These are phyloP conservation scores for Nothophytophthora sp. DNA, from an alignment of 352 stramenopile species.

Conservation along the genomic window DNA sequence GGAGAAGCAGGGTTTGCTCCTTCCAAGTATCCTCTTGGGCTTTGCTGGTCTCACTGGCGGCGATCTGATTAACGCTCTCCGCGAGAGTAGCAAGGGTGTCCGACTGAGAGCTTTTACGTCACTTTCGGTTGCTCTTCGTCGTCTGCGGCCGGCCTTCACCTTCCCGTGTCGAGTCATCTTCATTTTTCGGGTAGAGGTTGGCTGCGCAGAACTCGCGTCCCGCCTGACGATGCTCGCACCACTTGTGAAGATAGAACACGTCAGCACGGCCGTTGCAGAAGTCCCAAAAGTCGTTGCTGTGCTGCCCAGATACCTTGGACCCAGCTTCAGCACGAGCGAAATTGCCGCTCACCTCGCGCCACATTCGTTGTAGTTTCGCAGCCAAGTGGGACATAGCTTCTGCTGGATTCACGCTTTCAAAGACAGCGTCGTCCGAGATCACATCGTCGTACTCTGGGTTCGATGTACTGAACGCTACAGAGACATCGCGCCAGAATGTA, in stretches of 20 bases:
- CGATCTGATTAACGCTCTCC: background rate
- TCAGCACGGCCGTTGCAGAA: background rate
- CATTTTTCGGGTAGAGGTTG: background rate
- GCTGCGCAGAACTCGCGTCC: constrained; percentile 3
- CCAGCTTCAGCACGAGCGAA: background rate
- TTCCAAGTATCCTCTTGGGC: constrained; percentile 3
- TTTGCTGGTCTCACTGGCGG: background rate
- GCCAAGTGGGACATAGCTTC: too few relatives aligned
- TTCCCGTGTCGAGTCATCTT: constrained; percentile 4
- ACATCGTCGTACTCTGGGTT: background rate
- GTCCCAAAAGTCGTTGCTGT: background rate
- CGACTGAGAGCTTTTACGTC: background rate
- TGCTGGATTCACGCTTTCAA: too few relatives aligned
- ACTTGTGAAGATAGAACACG: background rate
- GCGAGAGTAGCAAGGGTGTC: background rate
- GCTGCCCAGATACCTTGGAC: background rate
- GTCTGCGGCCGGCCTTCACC: too few relatives aligned
- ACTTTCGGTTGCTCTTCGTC: background rate
- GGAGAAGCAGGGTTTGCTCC: constrained; percentile 3
- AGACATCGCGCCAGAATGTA: background rate
- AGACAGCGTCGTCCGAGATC: background rate
- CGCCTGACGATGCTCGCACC: background rate
- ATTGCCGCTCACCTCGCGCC: background rate
- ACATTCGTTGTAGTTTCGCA: background rate
- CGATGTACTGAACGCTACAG: background rate